Conservation (phyloP, 2,329 filamentous ascomycete species). For the Alternaria sp. region DNA sequence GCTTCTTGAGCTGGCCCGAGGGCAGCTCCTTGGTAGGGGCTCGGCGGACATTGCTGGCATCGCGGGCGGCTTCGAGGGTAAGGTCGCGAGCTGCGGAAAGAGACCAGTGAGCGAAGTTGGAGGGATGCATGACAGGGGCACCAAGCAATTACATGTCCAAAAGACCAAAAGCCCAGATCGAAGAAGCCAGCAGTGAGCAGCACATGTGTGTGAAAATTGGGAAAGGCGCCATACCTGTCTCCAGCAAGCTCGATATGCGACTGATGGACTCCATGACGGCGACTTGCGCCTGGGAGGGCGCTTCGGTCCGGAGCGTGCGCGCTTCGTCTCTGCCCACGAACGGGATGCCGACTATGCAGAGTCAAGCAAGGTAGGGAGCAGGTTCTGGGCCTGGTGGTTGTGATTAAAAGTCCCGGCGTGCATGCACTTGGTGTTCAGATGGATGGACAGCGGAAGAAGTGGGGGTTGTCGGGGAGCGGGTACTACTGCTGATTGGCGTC, state of each 20-base stretch:
- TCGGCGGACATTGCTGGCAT: constrained; percentile 69
- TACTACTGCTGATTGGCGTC: constrained; percentile 18
- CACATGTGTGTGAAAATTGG: constrained; percentile 12
- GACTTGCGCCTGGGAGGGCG: constrained; percentile 23
- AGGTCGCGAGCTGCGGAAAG: constrained; percentile 82
- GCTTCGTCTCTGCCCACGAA: constrained; percentile 23
- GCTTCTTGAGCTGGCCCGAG: constrained; percentile 87
- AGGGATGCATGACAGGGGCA: constrained; percentile 44
- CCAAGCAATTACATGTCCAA: constrained; percentile 14
- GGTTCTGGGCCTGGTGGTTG: constrained; percentile 31
- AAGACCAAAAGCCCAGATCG: constrained; percentile 18
- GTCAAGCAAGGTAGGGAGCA: constrained; percentile 28
- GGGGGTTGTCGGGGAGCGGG: constrained; percentile 22
- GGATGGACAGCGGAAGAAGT: constrained; percentile 19
- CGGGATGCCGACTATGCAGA: constrained; percentile 39
- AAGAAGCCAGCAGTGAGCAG: not conserved
- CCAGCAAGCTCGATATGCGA: constrained; percentile 89
- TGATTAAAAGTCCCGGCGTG: constrained; percentile 36
- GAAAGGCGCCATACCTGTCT: constrained; percentile 73
- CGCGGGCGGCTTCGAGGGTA: constrained; percentile 94
- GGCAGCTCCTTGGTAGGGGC: constrained; percentile 72
- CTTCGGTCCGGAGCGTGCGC: constrained; percentile 28
- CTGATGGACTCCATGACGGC: constrained; percentile 90
- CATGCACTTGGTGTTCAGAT: constrained; percentile 24
- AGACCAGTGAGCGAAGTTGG: constrained; percentile 52